Evolutionary conservation across 768 basidiomycete species (phyloP).

Genomic region (Podaxis sp.): DNA sequence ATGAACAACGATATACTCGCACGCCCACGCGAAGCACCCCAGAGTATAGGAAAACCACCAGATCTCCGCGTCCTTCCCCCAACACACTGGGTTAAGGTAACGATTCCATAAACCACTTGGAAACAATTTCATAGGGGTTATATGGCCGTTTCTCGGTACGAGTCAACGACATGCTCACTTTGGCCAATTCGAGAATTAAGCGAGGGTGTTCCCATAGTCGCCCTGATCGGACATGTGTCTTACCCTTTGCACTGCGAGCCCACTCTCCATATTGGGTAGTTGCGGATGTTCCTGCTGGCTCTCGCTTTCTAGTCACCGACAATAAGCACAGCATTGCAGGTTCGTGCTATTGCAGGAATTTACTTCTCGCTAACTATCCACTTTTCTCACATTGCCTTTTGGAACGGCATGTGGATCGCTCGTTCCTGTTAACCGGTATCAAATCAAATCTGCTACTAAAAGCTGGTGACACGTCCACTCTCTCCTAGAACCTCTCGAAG

Average conservation of each 20-base stretch:
- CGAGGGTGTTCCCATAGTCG: not conserved
- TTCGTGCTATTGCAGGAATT: not conserved
- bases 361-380: not conserved
- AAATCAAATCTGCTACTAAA: not conserved
- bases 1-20: not conserved
- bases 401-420: not conserved
- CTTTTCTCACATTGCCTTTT: not conserved
- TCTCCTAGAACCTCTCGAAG: not conserved
- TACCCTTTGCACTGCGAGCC: not conserved
- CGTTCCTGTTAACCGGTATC: not conserved
- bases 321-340: not conserved
- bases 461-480: not conserved
- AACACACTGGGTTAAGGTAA: slow-evolving; percentile 3
- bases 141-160: not conserved
- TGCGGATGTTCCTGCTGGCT: not conserved
- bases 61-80: not conserved
- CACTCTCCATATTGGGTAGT: not conserved
- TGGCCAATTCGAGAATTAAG: not conserved
- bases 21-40: slow-evolving; percentile 10
- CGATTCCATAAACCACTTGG: not conserved
- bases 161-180: not conserved
- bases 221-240: not conserved
- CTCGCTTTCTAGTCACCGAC: not conserved
- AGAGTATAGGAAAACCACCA: not conserved
- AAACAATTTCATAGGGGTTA: not conserved